Evolutionary conservation across 305 asterid species (phyloP).

Genomic region (Rubia peregrina): DNA sequence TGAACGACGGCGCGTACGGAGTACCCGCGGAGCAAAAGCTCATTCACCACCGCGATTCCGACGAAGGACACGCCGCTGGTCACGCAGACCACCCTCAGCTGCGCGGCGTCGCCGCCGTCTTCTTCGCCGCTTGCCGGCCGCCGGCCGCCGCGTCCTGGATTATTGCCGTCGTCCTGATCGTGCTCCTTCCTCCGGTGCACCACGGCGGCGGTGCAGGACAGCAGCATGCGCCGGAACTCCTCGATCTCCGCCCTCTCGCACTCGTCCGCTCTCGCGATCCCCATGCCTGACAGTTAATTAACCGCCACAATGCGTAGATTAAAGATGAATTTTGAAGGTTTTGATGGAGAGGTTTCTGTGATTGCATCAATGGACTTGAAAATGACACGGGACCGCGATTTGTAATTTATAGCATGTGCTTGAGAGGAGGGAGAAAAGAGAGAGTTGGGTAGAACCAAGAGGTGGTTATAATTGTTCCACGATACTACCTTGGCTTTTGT

Average conservation of each 20-base stretch:
- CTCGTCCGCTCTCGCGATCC: conserved; percentile 51
- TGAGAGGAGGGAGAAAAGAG: not conserved
- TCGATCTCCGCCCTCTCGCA: conserved; percentile 57
- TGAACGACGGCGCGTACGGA: conserved; percentile 73
- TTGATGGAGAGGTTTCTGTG: not conserved
- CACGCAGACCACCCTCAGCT: conserved; percentile 63
- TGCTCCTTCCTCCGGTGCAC: conserved; percentile 50
- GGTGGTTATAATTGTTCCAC: conserved; percentile 3
- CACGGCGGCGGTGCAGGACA: conserved; percentile 54
- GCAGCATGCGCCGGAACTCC: conserved; percentile 67
- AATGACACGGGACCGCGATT: not conserved
- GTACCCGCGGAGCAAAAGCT: conserved; percentile 75
- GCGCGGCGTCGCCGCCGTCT: conserved; percentile 26
- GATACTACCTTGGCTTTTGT: not conserved
- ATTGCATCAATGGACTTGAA: not conserved
- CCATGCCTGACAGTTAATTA: conserved; percentile 31
- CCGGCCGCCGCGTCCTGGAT: conserved; percentile 1
- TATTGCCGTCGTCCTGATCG: conserved; percentile 18
- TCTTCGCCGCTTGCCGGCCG: conserved; percentile 1
- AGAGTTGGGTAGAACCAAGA: conserved; percentile 7
- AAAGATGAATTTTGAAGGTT: not conserved
- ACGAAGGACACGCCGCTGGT: conserved; percentile 84
- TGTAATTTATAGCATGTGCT: not conserved
- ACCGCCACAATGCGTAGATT: not conserved
- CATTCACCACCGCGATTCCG: conserved; percentile 76